phyloP scores from a whole-genome alignment of 2,329 filamentous ascomycete genomes.

The Neonectria hederae region DNA sequence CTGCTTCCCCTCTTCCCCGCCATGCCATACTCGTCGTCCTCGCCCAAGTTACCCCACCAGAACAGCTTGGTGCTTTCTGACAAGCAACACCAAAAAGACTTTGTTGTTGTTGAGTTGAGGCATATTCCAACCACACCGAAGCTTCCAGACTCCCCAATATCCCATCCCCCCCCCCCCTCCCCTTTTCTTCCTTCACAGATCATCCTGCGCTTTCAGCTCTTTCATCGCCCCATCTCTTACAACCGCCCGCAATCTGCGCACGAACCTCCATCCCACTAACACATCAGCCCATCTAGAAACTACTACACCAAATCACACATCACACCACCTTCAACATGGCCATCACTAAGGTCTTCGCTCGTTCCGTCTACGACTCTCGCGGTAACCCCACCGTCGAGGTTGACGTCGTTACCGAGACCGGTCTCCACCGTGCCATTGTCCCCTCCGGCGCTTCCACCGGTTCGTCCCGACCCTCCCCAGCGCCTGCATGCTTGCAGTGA shows the following conservation, averaged over 20 bases:
- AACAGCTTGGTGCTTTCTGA: conserved; percentile 36
- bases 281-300: conserved; percentile 34
- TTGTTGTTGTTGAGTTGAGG: conserved; percentile 37
- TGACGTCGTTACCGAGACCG: conserved; percentile 94
- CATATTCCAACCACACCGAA: conserved; percentile 39
- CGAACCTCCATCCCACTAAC: conserved; percentile 31
- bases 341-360: conserved; percentile 89
- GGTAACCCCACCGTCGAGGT: conserved; percentile 99
- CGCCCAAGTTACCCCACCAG: conserved; percentile 40
- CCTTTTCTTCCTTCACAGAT: conserved; percentile 10
- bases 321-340: conserved; percentile 72
- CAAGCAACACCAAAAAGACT: conserved; percentile 39
- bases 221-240: conserved; percentile 23
- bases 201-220: conserved; percentile 8
- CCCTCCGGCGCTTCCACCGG: conserved; percentile 96
- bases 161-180: conserved; percentile 16
- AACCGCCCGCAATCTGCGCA: conserved; percentile 25
- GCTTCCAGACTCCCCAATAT: conserved; percentile 30
- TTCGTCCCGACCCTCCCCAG: conserved; percentile 56
- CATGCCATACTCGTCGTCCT: conserved; percentile 20
- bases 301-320: conserved; percentile 14
- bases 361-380: conserved; percentile 98
- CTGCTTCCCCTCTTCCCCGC: conserved; percentile 9
- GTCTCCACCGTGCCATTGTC: conserved; percentile 96
- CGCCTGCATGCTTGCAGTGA: conserved; percentile 33